Base-by-base conservation (phyloP, 2,329 filamentous ascomycete genomes). In the Xylariaceae sp. region DNA sequence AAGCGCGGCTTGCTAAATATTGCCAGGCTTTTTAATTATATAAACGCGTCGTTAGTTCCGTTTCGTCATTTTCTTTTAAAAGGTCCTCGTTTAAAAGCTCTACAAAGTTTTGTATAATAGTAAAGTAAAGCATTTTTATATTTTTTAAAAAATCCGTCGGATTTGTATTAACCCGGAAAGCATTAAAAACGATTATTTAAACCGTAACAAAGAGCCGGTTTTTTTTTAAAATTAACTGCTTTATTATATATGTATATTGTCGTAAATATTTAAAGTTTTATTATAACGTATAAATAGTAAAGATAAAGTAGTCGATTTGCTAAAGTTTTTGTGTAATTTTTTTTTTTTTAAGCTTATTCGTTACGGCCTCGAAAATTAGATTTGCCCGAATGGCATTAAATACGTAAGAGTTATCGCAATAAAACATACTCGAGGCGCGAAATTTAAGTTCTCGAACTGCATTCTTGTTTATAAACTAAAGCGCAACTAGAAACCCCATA, bases 201-300 rank as follows among this genome's bases (percentile, higher is more conserved):
- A 53, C 20, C 2, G n/a, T 42, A 26, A 53, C 6, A 36, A 5
- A 13, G 18, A 43, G 10, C 0, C 24, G 23, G 1, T 29, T 16
- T 26, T 4, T 16, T 1, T 13, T 13, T 6, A 4, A 26, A 5
- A 48, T 32, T 1, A 53, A 9, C 43, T 53, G 35, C 29, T n/a
- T 53, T 6, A 53, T 47, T 21, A 53, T n/a, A 5, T 29, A n/a
- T 2, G 10, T 53, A 37, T 6, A 53, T 21, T 29, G 8, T 37
- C 8, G 26, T 15, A 53, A 18, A 21, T 48, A 53, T 36, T 53
- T 53, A 23, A 53, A 53, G 27, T 48, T 20, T 27, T 53, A 10
- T 16, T 48, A 20, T n/a, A 53, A 11, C 16, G 3, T 53, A 29
- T 36, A 8, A 30, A 53, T 18, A 21, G 15, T 47, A 10, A 26